Percentiles rank a stretch among this genome's conserved stretches.
Evolutionary conservation across 768 basidiomycete genomes (phyloP).

Genomic region (Auricularia cornea): DNA sequence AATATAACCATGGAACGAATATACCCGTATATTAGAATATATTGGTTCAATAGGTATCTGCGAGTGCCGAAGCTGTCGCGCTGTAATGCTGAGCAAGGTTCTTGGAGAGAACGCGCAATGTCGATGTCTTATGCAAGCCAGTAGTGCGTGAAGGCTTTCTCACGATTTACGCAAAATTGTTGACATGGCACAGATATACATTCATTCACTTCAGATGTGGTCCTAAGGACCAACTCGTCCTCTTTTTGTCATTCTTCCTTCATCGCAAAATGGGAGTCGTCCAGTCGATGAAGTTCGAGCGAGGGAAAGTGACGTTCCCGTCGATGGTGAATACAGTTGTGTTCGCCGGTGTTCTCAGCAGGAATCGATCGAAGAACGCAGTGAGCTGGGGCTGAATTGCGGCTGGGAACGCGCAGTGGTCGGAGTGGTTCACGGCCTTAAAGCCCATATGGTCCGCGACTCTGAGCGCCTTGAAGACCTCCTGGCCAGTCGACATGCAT

Average conservation of each 20-base stretch:
- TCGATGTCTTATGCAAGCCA: too few species aligned
- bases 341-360: constrained; percentile 9
- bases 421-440: constrained; percentile 10
- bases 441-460: constrained; percentile 9
- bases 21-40: too few species aligned
- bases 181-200: too few species aligned
- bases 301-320: constrained; percentile 8
- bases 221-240: too few species aligned
- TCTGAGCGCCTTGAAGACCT: constrained; percentile 10
- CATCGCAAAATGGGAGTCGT: constrained; percentile 6
- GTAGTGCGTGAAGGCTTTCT: too few species aligned
- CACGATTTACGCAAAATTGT: too few species aligned
- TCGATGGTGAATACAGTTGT: constrained; percentile 10
- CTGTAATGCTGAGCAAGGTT: too few species aligned
- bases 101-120: too few species aligned
- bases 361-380: constrained; percentile 13
- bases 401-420: constrained; percentile 12
- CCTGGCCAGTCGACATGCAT: constrained; percentile 11
- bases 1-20: too few species aligned
- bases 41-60: too few species aligned
- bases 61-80: too few species aligned
- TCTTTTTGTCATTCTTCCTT: background rate
- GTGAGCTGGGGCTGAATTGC: constrained; percentile 7
- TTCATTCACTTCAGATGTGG: too few species aligned
- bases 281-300: constrained; percentile 10